phyloP scores from a whole-genome alignment of 1,284 basidiomycete genomes.

The Thelephora terrestris region DNA sequence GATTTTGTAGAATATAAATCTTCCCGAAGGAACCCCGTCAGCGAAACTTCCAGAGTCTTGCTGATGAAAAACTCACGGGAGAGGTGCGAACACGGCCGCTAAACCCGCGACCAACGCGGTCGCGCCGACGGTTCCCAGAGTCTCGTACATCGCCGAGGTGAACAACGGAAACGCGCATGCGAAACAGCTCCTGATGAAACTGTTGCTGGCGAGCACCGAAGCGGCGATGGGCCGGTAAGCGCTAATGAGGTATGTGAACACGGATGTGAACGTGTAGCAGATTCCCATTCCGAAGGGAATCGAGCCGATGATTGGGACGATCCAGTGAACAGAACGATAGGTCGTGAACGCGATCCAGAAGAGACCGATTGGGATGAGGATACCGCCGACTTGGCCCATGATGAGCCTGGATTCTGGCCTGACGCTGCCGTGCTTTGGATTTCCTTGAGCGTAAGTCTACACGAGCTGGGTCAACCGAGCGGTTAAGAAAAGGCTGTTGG shows the following conservation, averaged over 20 bases:
- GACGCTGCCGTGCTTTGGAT: slow-evolving; percentile 26
- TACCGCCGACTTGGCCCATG: slow-evolving; percentile 58
- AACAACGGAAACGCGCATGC: slow-evolving; percentile 71
- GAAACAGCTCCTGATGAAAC: slow-evolving; percentile 53
- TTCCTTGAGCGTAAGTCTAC: slow-evolving; percentile 23
- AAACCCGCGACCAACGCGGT: slow-evolving; percentile 69
- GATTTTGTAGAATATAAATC: slow-evolving; percentile 31
- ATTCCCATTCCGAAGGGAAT: slow-evolving; percentile 51
- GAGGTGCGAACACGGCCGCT: slow-evolving; percentile 54
- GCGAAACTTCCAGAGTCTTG: neutral
- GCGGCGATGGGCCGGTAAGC: slow-evolving; percentile 74
- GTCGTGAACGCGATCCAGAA: slow-evolving; percentile 71
- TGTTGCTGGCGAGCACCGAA: slow-evolving; percentile 68
- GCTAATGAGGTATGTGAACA: slow-evolving; percentile 63
- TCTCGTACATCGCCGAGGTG: slow-evolving; percentile 44
- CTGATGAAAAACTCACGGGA: slow-evolving; percentile 45
- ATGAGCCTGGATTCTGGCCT: slow-evolving; percentile 47
- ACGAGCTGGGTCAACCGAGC: slow-evolving; percentile 7
- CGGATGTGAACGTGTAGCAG: slow-evolving; percentile 54
- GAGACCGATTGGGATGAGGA: slow-evolving; percentile 58
- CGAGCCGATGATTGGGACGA: slow-evolving; percentile 54
- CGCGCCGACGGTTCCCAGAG: slow-evolving; percentile 63
- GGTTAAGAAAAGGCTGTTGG: slow-evolving; percentile 6
- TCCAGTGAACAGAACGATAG: slow-evolving; percentile 62
- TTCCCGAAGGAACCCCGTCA: slow-evolving; percentile 8